Evolutionary conservation across 495 filamentous ascomycete species (phyloP).

Genomic region (Trypethelium eluteriae): DNA sequence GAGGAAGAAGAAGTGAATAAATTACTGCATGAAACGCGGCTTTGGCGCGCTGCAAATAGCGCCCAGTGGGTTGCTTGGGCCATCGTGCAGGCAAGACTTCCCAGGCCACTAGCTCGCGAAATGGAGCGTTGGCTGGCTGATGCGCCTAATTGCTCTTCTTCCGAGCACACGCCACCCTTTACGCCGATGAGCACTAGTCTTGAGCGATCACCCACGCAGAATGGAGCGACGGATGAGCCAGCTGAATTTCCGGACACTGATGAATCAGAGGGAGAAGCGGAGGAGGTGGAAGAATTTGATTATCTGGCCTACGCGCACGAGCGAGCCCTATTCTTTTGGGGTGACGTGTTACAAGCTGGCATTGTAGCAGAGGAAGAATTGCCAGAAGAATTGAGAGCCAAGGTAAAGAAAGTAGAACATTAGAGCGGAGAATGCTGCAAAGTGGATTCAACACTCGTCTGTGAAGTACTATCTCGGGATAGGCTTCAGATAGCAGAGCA

Average conservation of each 20-base stretch:
- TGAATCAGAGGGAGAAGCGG: slow-evolving; percentile 35
- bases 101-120: slow-evolving; percentile 38
- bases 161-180: neutral
- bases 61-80: slow-evolving; percentile 96
- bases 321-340: slow-evolving; percentile 86
- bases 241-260: neutral
- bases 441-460: too few species aligned
- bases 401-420: slow-evolving; percentile 56
- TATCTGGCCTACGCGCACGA: slow-evolving; percentile 89
- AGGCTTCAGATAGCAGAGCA: too few species aligned
- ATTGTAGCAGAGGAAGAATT: slow-evolving; percentile 65
- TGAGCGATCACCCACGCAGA: neutral
- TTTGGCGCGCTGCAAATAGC: slow-evolving; percentile 81
- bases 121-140: slow-evolving; percentile 14
- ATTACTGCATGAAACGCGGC: slow-evolving; percentile 64
- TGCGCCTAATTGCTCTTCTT: neutral
- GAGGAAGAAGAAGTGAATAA: slow-evolving; percentile 56
- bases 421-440: slow-evolving; percentile 26
- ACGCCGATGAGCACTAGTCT: neutral
- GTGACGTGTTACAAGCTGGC: slow-evolving; percentile 68
- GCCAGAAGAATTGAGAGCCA: slow-evolving; percentile 50
- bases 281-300: slow-evolving; percentile 69
- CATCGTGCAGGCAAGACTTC: slow-evolving; percentile 83
- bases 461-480: too few species aligned
- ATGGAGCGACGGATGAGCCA: neutral